These are phyloP conservation scores for Umbelopsis sp. DNA, from an alignment of 192 early-diverging fungal species.

Conservation along the genomic window DNA sequence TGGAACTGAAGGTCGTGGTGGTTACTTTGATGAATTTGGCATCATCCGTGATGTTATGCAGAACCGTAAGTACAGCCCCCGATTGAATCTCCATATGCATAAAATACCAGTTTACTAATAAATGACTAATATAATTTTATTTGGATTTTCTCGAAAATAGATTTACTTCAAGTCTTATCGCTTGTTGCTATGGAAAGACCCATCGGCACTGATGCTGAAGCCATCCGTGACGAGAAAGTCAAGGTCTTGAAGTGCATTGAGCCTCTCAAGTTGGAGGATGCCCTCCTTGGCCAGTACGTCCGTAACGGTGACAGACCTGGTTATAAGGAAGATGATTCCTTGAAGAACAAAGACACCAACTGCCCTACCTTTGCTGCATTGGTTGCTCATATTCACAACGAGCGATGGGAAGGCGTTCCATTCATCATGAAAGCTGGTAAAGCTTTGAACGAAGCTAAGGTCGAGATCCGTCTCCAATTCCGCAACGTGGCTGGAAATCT, in stretches of 20 bases:
- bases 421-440: conserved; percentile 90
- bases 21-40: conserved; percentile 99
- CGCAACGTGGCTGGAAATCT: conserved; percentile 85
- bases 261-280: conserved; percentile 78
- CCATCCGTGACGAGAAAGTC: conserved; percentile 96
- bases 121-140: too few species aligned
- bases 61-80: conserved; percentile 57
- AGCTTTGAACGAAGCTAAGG: conserved; percentile 91
- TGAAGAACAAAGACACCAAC: conserved; percentile 75
- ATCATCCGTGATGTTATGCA: conserved; percentile 98
- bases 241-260: conserved; percentile 74
- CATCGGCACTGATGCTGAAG: conserved; percentile 82
- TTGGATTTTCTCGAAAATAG: conserved; percentile 53
- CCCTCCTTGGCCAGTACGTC: conserved; percentile 90
- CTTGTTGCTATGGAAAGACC: conserved; percentile 96
- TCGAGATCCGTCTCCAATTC: conserved; percentile 96
- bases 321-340: conserved; percentile 92
- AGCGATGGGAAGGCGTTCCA: conserved; percentile 92
- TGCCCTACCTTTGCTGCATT: conserved; percentile 92
- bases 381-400: conserved; percentile 89
- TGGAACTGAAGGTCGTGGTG: conserved; percentile 96
- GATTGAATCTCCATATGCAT: not conserved
- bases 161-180: conserved; percentile 91
- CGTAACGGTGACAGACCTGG: conserved; percentile 84
- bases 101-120: not conserved